Evolutionary conservation across 2,329 filamentous ascomycete species (phyloP).

Genomic region (Herpotrichia juniperi): DNA sequence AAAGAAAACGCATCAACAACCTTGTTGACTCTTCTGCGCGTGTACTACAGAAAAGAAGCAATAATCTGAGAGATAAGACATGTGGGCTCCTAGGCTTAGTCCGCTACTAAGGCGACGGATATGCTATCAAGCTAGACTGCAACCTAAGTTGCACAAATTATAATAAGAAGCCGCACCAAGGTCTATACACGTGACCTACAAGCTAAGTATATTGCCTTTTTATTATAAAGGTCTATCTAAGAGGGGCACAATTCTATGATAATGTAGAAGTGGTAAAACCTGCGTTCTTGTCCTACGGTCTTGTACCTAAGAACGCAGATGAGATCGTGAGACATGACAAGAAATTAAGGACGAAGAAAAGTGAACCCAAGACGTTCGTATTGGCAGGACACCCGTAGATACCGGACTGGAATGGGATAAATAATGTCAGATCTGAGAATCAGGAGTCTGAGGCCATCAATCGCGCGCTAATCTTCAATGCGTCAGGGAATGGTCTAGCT

Average conservation of each 20-base stretch:
- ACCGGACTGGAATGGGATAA: constrained; percentile 9
- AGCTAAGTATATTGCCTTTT: constrained; percentile 7
- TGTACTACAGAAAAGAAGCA: constrained; percentile 8
- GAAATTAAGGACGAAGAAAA: background rate
- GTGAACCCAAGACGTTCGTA: constrained; percentile 4
- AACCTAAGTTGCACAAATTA: constrained; percentile 1
- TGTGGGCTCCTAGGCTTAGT: constrained; percentile 14
- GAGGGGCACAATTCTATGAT: background rate
- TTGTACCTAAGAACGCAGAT: background rate
- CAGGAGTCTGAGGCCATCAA: constrained; percentile 6
- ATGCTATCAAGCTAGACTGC: constrained; percentile 7
- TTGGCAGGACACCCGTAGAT: constrained; percentile 3
- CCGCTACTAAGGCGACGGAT: constrained; percentile 4
- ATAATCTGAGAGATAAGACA: constrained; percentile 12
- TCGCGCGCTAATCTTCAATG: constrained; percentile 7
- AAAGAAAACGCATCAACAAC: background rate
- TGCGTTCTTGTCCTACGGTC: background rate
- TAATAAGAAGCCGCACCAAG: constrained; percentile 4
- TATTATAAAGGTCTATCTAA: background rate
- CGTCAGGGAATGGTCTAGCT: constrained; percentile 2
- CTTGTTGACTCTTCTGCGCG: constrained; percentile 7
- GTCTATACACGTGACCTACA: background rate
- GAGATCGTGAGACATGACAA: background rate
- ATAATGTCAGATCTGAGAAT: background rate
- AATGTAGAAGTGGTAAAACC: background rate